Evolutionary conservation across 495 filamentous ascomycete genomes (phyloP), one percentile per base, ranked within the genome.

Genomic region (Tuber umbilicatum): DNA sequence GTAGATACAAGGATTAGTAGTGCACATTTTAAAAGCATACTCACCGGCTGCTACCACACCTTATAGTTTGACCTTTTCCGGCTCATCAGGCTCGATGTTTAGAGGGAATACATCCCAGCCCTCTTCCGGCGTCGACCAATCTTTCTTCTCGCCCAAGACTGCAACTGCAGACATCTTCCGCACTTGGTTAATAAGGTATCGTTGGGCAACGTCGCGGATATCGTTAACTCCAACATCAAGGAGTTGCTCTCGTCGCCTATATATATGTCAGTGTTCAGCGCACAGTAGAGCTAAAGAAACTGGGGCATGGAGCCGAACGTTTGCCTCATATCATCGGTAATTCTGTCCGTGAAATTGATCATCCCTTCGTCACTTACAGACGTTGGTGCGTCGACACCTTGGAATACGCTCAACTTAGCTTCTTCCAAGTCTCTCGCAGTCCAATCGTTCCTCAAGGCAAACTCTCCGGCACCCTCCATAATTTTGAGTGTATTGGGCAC

Each of bases 321-420:
- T 82, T 97, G 94, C 78, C 91, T 89, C 94, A 98, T 97, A 74
- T 93, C 92, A 71, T 94, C 89, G 42, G 91, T 91, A 70, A 99
- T 87, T 35, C 93, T 92, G 74, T 89, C 91, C 83, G 95, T 85
- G 84, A 99, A 99, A 74, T 90, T 88, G 47, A 87, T 86, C 88
- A 96, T 90, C 40, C 95, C 95, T 77, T 97, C 94, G 45, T 91
- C 86, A 81, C 90, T 93, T n/a, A 97, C 93, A 72, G 90, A 90
- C 73, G 91, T 85, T 3, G 95, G 95, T 3, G 94, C 94, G 85
- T 99, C 95, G n/a, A 97, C 88, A n/a, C 88, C 86, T 82, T 99
- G 93, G 86, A 99, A 99, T 68, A 97, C 91, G 50, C 92, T 92
- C 70, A 98, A 87, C 84, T 99, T 97, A 45, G 95, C 96, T 82